Evolutionary conservation across 140 eudicot genomes (phyloP), one percentile per base, ranked within the genome.

Genomic region (Flaveria floridana): DNA sequence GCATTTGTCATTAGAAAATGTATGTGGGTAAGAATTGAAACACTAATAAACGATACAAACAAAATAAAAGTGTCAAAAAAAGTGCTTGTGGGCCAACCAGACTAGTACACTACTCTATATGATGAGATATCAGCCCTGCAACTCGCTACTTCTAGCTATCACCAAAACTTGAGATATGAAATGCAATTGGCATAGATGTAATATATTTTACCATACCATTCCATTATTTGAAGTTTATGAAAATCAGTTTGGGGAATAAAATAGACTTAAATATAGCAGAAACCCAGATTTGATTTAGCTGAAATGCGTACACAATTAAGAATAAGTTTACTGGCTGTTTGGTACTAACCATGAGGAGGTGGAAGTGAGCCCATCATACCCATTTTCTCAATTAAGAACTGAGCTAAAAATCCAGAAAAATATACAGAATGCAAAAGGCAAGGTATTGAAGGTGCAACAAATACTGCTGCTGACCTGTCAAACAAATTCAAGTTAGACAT

Each of bases 281-380:
- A 39, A 67, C 59, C 69, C 62, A 68, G 37, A 26, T 20, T 37
- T 66, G 68, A 20, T 4, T 18, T 44, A 42, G 26, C 26, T 50
- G 19, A 3, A 56, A 14, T 16, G 15, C 30, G 61, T 48, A 61
- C 48, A 70, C 58, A n/a, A 50, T 62, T 65, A 23, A 41, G 44
- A 63, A 16, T 78, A 2, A 28, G 10, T 75, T 15, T 50, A 52
- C 47, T 14, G 51, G 65, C 20, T 44, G 9, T 52, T 34, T 58
- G 62, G 64, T 69, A 79, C 99, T 84, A 80, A 95, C 99, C 99
- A 78, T 81, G 94, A 63, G 97, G 97, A 76, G 87, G 96, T 72
- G 97, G 95, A 84, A 82, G 86, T 44, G 97, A 90, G 48, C 99
- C 99, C 84, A 89, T 89, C 97, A 91, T 91, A 72, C 99, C 99